phyloP scores from a whole-genome alignment of 73 alveolate genomes.

The Paramecium tetraurelia region DNA sequence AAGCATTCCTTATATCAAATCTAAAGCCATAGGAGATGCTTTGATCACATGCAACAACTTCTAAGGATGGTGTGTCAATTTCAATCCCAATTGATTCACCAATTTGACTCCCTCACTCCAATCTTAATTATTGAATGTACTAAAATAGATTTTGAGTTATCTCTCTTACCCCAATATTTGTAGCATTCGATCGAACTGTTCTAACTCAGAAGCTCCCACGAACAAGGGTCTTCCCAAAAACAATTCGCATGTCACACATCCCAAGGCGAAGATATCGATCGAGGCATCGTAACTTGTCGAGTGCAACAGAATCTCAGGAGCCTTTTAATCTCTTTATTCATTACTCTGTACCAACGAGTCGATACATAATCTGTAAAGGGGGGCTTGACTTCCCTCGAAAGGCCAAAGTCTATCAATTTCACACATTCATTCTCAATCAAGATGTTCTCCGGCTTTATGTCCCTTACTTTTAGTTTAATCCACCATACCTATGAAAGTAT shows the following conservation, averaged over 20 bases:
- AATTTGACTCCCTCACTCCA: slow-evolving; percentile 89
- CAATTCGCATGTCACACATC: slow-evolving; percentile 97
- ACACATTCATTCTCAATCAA: slow-evolving; percentile 79
- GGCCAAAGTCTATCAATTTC: slow-evolving; percentile 97
- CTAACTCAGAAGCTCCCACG: slow-evolving; percentile 95
- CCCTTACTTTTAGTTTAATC: slow-evolving; percentile 64
- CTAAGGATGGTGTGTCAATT: slow-evolving; percentile 71
- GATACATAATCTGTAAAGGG: slow-evolving; percentile 96
- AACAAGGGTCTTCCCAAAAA: slow-evolving; percentile 92
- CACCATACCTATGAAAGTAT: slow-evolving; percentile 88
- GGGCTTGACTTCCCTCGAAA: slow-evolving; percentile 88
- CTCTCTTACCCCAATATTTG: slow-evolving; percentile 61
- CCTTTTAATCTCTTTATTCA: slow-evolving; percentile 42
- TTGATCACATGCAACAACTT: slow-evolving; percentile 60
- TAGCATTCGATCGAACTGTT: slow-evolving; percentile 73
- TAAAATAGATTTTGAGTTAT: background rate
- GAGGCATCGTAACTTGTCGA: slow-evolving; percentile 87
- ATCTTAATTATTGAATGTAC: slow-evolving; percentile 71
- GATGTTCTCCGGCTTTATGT: slow-evolving; percentile 95
- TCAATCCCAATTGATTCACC: slow-evolving; percentile 65
- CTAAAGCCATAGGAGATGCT: slow-evolving; percentile 66
- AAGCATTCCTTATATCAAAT: slow-evolving; percentile 42
- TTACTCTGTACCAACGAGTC: slow-evolving; percentile 87
- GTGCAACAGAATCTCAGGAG: slow-evolving; percentile 94
- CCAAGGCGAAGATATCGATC: slow-evolving; percentile 95